Percentiles rank a stretch among this genome's conserved stretches.
Evolutionary conservation across 805 yeast species (phyloP).

Genomic region (Zygotorulaspora florentina): DNA sequence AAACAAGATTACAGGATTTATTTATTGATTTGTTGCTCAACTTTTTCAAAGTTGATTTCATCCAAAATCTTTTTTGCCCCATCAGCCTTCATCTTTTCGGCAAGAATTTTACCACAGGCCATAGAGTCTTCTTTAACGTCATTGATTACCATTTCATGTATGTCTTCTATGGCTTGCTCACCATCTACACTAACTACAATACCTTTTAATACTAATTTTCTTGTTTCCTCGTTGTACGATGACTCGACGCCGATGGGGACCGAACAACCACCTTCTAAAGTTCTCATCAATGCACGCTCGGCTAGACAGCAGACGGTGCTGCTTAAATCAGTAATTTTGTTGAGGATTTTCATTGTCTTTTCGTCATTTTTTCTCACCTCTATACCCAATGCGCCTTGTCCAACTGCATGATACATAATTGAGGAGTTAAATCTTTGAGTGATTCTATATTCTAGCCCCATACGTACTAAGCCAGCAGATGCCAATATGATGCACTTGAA

Average conservation of each 20-base stretch:
- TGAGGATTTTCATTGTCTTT: slow-evolving; percentile 53
- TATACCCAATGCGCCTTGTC: slow-evolving; percentile 97
- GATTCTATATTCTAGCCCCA: slow-evolving; percentile 70
- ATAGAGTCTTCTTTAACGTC: slow-evolving; percentile 59
- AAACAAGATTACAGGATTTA: not conserved
- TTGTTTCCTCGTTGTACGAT: slow-evolving; percentile 44
- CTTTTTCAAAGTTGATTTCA: slow-evolving; percentile 66
- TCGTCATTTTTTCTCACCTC: slow-evolving; percentile 76
- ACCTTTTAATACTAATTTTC: slow-evolving; percentile 53
- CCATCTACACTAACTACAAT: slow-evolving; percentile 88
- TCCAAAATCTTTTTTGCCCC: slow-evolving; percentile 87
- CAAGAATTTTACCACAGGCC: slow-evolving; percentile 64
- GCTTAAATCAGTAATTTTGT: slow-evolving; percentile 58
- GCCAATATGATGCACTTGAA: slow-evolving; percentile 81
- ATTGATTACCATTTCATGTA: slow-evolving; percentile 28
- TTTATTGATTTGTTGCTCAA: slow-evolving; percentile 33
- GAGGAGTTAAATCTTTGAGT: slow-evolving; percentile 65
- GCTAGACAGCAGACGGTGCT: slow-evolving; percentile 77
- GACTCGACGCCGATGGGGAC: slow-evolving; percentile 92
- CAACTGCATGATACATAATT: slow-evolving; percentile 92
- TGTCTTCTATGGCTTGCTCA: slow-evolving; percentile 56
- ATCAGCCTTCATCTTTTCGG: slow-evolving; percentile 55
- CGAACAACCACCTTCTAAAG: slow-evolving; percentile 95
- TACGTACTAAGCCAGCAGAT: slow-evolving; percentile 81
- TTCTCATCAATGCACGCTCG: slow-evolving; percentile 81